phyloP scores from a whole-genome alignment of 2,329 filamentous ascomycete genomes.

The Ophiostoma populinum region DNA sequence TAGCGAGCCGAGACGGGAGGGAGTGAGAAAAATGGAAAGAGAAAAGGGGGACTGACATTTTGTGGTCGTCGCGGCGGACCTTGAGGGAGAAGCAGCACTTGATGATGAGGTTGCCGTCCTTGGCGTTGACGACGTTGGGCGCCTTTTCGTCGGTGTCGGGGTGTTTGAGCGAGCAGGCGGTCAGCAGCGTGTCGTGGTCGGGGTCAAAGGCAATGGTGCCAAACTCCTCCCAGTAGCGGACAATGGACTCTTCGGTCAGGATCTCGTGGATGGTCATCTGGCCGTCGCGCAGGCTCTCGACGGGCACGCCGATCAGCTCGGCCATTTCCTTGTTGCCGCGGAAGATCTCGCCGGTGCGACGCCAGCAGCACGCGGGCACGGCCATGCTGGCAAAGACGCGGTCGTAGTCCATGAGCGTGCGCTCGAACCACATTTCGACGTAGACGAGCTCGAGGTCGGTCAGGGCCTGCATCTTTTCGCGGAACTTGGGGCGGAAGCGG shows the following conservation, averaged over 20 bases:
- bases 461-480: slow-evolving; percentile 80
- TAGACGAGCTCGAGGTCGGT: slow-evolving; percentile 89
- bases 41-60: slow-evolving; percentile 53
- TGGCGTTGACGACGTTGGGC: neutral
- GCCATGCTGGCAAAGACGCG: slow-evolving; percentile 98
- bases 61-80: slow-evolving; percentile 84
- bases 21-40: neutral
- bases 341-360: slow-evolving; percentile 92
- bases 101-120: slow-evolving; percentile 30
- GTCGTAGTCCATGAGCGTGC: slow-evolving; percentile 92
- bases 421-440: slow-evolving; percentile 99
- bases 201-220: slow-evolving; percentile 93
- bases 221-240: slow-evolving; percentile 98
- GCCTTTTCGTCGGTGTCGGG: slow-evolving; percentile 50
- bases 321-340: slow-evolving; percentile 98
- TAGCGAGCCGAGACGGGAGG: slow-evolving; percentile 14
- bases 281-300: slow-evolving; percentile 80
- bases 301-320: slow-evolving; percentile 80
- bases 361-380: slow-evolving; percentile 93
- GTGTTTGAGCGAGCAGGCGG: slow-evolving; percentile 79
- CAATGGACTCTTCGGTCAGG: slow-evolving; percentile 81
- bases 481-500: slow-evolving; percentile 85
- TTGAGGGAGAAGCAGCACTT: slow-evolving; percentile 97
- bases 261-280: slow-evolving; percentile 93
- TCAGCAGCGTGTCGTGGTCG: slow-evolving; percentile 85